Evolutionary conservation across 768 basidiomycete genomes (phyloP).

Genomic region (Russula emetica): DNA sequence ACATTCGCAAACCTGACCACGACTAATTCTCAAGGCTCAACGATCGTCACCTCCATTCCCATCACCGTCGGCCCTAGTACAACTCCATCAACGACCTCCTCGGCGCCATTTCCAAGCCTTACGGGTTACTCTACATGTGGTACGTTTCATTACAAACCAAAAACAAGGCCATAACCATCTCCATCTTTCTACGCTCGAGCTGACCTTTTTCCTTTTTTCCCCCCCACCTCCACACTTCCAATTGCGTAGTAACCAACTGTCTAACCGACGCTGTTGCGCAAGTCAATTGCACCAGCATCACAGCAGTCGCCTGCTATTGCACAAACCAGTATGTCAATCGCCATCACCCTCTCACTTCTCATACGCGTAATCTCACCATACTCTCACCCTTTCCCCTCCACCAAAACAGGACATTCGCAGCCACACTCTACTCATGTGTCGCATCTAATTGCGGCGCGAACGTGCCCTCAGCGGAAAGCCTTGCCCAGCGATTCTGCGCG

Average conservation of each 20-base stretch:
- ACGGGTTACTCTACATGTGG: conserved; percentile 19
- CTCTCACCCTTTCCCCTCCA: neutral
- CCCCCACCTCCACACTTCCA: neutral
- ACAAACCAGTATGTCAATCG: conserved; percentile 33
- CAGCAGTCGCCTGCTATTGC: conserved; percentile 51
- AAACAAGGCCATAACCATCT: neutral
- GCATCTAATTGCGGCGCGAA: conserved; percentile 37
- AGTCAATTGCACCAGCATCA: conserved; percentile 43
- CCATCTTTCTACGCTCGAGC: neutral
- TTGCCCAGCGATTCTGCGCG: conserved; percentile 49
- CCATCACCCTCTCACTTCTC: neutral
- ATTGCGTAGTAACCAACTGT: conserved; percentile 42
- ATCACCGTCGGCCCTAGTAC: conserved; percentile 19
- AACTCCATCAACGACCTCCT: conserved; percentile 9
- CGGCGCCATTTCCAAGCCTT: conserved; percentile 20
- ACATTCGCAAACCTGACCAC: conserved; percentile 20
- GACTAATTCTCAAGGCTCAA: conserved; percentile 24
- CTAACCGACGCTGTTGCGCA: conserved; percentile 38
- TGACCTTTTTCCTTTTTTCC: neutral
- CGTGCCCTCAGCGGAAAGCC: conserved; percentile 39
- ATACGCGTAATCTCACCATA: neutral
- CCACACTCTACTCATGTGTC: conserved; percentile 39
- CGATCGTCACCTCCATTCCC: conserved; percentile 21
- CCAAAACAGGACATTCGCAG: conserved; percentile 36
- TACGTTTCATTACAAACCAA: neutral